These are phyloP conservation scores for Russula griseocarnosa DNA, from an alignment of 768 basidiomycete genomes.

Conservation along the genomic window DNA sequence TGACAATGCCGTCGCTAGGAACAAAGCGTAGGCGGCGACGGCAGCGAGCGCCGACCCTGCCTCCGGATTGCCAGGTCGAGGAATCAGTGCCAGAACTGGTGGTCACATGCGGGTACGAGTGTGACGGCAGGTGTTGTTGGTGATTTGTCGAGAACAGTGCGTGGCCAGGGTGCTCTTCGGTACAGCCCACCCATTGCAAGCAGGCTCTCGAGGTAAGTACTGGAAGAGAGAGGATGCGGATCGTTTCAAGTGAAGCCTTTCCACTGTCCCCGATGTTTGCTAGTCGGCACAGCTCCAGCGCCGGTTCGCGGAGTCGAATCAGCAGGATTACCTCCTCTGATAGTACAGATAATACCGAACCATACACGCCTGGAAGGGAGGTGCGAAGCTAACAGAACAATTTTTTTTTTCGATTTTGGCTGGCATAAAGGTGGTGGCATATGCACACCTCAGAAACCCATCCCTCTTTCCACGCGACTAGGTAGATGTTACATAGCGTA, in stretches of 20 bases:
- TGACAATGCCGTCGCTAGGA: constrained; percentile 13
- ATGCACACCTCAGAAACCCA: constrained; percentile 13
- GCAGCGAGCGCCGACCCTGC: not conserved
- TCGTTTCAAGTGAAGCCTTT: constrained; percentile 9
- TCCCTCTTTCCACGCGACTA: constrained; percentile 19
- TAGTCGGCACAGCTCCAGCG: constrained; percentile 14
- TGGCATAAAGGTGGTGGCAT: not conserved
- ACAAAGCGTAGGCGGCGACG: not conserved
- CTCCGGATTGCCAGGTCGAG: not conserved
- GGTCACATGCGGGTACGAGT: too few relatives aligned
- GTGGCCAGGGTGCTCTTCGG: constrained; percentile 16
- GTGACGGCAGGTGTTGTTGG: not conserved
- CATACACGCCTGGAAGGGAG: constrained; percentile 6
- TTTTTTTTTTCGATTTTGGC: not conserved
- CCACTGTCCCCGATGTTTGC: not conserved
- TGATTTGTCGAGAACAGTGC: constrained; percentile 4
- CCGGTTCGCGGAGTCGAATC: constrained; percentile 10
- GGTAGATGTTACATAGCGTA: constrained; percentile 13
- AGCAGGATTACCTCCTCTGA: constrained; percentile 14
- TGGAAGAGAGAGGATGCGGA: constrained; percentile 18
- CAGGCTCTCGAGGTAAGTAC: not conserved
- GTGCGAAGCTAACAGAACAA: constrained; percentile 7
- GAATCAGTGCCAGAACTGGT: not conserved
- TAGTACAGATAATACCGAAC: constrained; percentile 11
- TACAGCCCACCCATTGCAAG: constrained; percentile 9